Conservation (phyloP, 73 alveolate species). For the Stentor coeruleus region DNA sequence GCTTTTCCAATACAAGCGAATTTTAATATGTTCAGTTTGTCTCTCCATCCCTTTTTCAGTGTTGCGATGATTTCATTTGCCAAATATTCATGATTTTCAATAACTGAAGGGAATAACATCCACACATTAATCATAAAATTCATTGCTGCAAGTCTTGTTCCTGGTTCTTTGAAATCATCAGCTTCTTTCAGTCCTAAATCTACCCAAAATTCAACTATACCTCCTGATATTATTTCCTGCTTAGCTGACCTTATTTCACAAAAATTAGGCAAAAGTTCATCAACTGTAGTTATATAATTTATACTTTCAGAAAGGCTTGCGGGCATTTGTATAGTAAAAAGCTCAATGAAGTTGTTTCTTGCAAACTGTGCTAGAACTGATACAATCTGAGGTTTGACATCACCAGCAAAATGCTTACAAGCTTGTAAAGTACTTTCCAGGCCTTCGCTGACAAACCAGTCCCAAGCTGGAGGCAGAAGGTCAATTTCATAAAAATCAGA, state of each 20-base stretch:
- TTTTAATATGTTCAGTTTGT: slow-evolving; percentile 49
- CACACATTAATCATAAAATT: slow-evolving; percentile 69
- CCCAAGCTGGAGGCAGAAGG: slow-evolving; percentile 77
- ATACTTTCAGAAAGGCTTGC: slow-evolving; percentile 33
- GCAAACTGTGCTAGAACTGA: slow-evolving; percentile 39
- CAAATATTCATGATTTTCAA: slow-evolving; percentile 61
- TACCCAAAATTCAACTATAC: slow-evolving; percentile 69
- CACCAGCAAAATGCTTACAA: slow-evolving; percentile 69
- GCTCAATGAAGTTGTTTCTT: slow-evolving; percentile 49
- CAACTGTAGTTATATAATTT: slow-evolving; percentile 37
- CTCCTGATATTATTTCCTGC: slow-evolving; percentile 53
- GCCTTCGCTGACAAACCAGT: slow-evolving; percentile 85
- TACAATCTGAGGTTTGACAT: slow-evolving; percentile 49
- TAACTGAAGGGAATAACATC: slow-evolving; percentile 46
- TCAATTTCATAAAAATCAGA: slow-evolving; percentile 50
- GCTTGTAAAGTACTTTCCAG: slow-evolving; percentile 71
- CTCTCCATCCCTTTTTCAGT: slow-evolving; percentile 63
- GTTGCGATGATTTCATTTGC: slow-evolving; percentile 42
- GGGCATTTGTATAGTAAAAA: slow-evolving; percentile 45
- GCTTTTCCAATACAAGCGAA: slow-evolving; percentile 49
- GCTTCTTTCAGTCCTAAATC: slow-evolving; percentile 63
- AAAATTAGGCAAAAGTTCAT: slow-evolving; percentile 40
- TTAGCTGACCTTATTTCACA: slow-evolving; percentile 33
- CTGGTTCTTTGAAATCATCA: slow-evolving; percentile 42
- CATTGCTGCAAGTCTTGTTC: slow-evolving; percentile 67